phyloP scores from a whole-genome alignment of 2,329 filamentous ascomycete species.

The Fusarium mexicanum region DNA sequence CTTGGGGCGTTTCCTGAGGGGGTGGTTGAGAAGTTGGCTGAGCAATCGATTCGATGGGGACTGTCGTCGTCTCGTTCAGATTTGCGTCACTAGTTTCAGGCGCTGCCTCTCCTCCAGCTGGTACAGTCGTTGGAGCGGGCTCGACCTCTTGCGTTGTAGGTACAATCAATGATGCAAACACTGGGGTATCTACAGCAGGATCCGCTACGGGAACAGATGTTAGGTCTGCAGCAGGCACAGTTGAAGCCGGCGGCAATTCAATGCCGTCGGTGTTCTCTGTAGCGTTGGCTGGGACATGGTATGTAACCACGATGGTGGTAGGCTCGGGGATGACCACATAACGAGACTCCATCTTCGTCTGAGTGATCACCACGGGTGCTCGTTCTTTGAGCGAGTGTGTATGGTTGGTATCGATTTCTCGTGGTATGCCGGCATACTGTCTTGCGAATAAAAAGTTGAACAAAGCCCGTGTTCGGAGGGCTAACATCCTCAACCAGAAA shows the following conservation, averaged over 20 bases:
- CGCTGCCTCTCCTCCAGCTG: conserved; percentile 14
- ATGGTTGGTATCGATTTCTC: conserved; percentile 33
- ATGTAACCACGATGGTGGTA: conserved; percentile 30
- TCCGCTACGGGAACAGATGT: conserved; percentile 3
- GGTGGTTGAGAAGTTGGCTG: conserved; percentile 10
- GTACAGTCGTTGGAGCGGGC: conserved; percentile 12
- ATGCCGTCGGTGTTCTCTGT: conserved; percentile 7
- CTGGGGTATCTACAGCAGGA: conserved; percentile 11
- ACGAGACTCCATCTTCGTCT: conserved; percentile 32
- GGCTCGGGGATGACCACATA: conserved; percentile 25
- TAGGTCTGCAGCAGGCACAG: conserved; percentile 6
- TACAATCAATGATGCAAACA: conserved; percentile 30
- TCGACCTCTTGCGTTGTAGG: conserved; percentile 15
- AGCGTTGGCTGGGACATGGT: conserved; percentile 26
- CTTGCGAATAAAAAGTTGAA: conserved; percentile 61
- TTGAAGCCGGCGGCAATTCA: conserved; percentile 15
- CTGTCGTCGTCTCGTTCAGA: conserved; percentile 14
- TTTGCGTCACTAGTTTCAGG: conserved; percentile 13
- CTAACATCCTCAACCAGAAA: conserved; percentile 44
- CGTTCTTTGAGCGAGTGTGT: conserved; percentile 25
- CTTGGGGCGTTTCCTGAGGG: not conserved
- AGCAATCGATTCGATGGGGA: conserved; percentile 2
- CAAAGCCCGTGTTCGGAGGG: conserved; percentile 58
- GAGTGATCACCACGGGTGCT: conserved; percentile 23
- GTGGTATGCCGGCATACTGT: conserved; percentile 65